Base-by-base conservation (phyloP, 495 filamentous ascomycete genomes). In the Hypomontagnella submonticulosa region DNA sequence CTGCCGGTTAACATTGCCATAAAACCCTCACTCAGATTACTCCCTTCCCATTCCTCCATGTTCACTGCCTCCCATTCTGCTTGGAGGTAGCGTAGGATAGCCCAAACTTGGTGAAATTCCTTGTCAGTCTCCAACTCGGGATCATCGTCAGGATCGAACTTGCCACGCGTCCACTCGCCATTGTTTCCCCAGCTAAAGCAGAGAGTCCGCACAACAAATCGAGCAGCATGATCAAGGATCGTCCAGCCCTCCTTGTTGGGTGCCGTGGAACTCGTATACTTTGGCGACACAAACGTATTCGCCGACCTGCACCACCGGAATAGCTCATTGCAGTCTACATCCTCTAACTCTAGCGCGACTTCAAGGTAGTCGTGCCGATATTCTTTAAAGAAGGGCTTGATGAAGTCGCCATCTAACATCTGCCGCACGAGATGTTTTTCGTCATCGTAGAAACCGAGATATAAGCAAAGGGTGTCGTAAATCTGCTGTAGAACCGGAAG, bases 11-110 rank as follows among this genome's bases (percentile, higher is more conserved):
- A 33, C 43, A 61, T 41, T 2, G 6, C 36, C 13, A 37, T 34
- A 16, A 61, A 48, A 12, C 37, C 52, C 44, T 61, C 38, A 11
- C 8, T 40, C 40, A 61, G 11, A 20, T 30, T 12, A 5, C 36
- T 44, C 41, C 27, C 52, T 9, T 71, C 67, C 67, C 67, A 73
- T 4, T 65, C 59, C 4, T 73, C 67, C 27, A 73, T 44, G 37
- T 71, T 67, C 15, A 64, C 63, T 7, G 67, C 71, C 43, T 73
- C 67, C 71, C 71, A 73, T 12, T 73, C 71, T 0, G 57, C 61
- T 49, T 73, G 71, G n/a, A 71, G 38, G 20, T 73, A 73, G n/a
- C 49, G 43, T 32, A 73, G 37, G 15, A 73, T 54, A 1, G 63
- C 63, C 67, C 71, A 73, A 9, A 68, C 67, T 46, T 71, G 71